phyloP scores from a whole-genome alignment of 805 yeast genomes.

The Jamesozyma lodderae region DNA sequence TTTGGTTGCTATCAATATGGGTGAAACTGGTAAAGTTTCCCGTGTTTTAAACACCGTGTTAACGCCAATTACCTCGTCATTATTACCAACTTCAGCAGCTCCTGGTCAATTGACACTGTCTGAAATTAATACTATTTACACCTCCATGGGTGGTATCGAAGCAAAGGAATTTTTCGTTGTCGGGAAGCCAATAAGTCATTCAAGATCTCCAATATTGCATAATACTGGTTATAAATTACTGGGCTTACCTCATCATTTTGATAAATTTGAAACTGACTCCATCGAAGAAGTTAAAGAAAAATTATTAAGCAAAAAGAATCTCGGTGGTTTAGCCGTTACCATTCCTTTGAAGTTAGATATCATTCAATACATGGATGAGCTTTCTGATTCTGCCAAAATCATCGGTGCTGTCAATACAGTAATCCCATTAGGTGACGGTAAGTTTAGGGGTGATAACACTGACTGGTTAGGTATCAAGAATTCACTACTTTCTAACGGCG shows the following conservation, averaged over 20 bases:
- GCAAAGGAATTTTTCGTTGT: conserved; percentile 58
- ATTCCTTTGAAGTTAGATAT: conserved; percentile 86
- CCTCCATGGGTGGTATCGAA: conserved; percentile 53
- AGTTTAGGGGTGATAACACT: conserved; percentile 77
- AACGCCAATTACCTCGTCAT: conserved; percentile 76
- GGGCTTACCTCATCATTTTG: conserved; percentile 69
- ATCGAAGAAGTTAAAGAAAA: conserved; percentile 46
- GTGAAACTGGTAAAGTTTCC: conserved; percentile 65
- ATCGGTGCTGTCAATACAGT: conserved; percentile 96
- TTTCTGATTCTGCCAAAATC: conserved; percentile 66
- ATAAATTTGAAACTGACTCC: conserved; percentile 56
- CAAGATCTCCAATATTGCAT: conserved; percentile 84
- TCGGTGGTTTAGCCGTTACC: conserved; percentile 95
- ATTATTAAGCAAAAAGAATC: conserved; percentile 38
- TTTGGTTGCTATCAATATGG: conserved; percentile 77
- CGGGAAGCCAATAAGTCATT: conserved; percentile 77
- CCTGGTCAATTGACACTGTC: conserved; percentile 68
- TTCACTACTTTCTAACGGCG: conserved; percentile 57
- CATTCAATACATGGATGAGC: conserved; percentile 51
- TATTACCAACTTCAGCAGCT: conserved; percentile 63
- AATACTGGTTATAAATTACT: conserved; percentile 65
- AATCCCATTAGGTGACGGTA: conserved; percentile 40
- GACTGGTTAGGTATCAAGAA: conserved; percentile 87
- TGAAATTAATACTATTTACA: conserved; percentile 50
- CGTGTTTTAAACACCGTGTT: conserved; percentile 64